Evolutionary conservation across 2,329 filamentous ascomycete species (phyloP).

Genomic region (Hymenoscyphus occultus): DNA sequence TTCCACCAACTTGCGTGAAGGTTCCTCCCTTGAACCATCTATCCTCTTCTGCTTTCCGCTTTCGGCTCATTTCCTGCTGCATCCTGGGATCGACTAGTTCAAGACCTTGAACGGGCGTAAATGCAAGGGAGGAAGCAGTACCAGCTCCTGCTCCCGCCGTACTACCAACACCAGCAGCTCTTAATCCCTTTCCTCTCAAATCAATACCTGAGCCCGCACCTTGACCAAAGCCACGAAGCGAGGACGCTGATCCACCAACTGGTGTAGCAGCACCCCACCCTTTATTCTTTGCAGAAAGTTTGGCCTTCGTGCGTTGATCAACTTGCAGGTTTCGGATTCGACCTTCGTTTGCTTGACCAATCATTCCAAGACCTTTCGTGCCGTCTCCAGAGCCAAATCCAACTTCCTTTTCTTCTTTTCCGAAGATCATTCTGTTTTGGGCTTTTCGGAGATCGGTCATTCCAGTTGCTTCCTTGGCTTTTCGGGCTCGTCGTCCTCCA

Average conservation of each 20-base stretch:
- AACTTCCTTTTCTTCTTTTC: slow-evolving; percentile 90
- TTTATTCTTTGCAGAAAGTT: slow-evolving; percentile 91
- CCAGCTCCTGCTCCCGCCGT: slow-evolving; percentile 63
- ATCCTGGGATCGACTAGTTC: slow-evolving; percentile 94
- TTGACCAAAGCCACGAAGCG: slow-evolving; percentile 74
- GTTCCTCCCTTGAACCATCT: slow-evolving; percentile 97
- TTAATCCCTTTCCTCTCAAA: slow-evolving; percentile 69
- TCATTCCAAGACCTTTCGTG: slow-evolving; percentile 91
- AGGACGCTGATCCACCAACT: slow-evolving; percentile 69
- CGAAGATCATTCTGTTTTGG: slow-evolving; percentile 94
- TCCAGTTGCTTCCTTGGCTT: slow-evolving; percentile 93
- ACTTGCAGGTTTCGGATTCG: slow-evolving; percentile 84
- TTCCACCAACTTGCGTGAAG: slow-evolving; percentile 77
- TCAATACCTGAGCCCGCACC: slow-evolving; percentile 59
- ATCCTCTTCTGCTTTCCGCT: slow-evolving; percentile 91
- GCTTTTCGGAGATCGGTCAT: slow-evolving; percentile 97
- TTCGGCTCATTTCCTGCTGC: slow-evolving; percentile 80
- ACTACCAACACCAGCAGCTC: slow-evolving; percentile 73
- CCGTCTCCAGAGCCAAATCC: slow-evolving; percentile 85
- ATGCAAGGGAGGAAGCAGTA: slow-evolving; percentile 83
- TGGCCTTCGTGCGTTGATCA: slow-evolving; percentile 88
- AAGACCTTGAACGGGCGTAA: slow-evolving; percentile 90
- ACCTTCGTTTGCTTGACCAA: slow-evolving; percentile 84
- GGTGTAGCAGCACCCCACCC: slow-evolving; percentile 79
- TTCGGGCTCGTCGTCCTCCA: slow-evolving; percentile 82